Conservation (phyloP, 2,329 filamentous ascomycete species). For the Botrytis fragariae region DNA sequence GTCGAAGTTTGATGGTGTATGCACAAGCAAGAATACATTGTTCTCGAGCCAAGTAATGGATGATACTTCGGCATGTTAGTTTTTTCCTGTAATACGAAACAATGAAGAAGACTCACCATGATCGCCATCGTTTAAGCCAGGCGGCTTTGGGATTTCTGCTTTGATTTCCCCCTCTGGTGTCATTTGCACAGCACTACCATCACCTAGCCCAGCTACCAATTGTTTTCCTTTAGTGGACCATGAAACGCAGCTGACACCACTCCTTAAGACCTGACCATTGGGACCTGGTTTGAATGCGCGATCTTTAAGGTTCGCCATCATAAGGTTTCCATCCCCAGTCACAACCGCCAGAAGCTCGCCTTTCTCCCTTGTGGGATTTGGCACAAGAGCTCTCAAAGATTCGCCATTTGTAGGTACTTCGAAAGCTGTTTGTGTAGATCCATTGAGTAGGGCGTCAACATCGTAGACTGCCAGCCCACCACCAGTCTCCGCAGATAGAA, state of each 20-base stretch:
- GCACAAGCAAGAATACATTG: constrained; percentile 75
- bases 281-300: constrained; percentile 55
- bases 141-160: constrained; percentile 74
- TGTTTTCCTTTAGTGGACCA: constrained; percentile 97
- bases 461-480: constrained; percentile 84
- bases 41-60: constrained; percentile 88
- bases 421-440: constrained; percentile 65
- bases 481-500: constrained; percentile 77
- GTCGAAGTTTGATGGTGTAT: constrained; percentile 64
- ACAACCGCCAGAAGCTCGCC: constrained; percentile 78
- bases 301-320: constrained; percentile 78
- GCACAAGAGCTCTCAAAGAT: constrained; percentile 68
- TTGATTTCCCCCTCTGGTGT: constrained; percentile 76
- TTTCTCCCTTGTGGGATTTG: constrained; percentile 75
- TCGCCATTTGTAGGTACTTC: constrained; percentile 75
- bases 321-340: constrained; percentile 73
- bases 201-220: constrained; percentile 76
- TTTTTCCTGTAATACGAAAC: constrained; percentile 27
- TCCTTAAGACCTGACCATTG: constrained; percentile 65
- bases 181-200: constrained; percentile 81
- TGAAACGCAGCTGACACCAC: constrained; percentile 75
- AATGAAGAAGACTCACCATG: constrained; percentile 56
- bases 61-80: constrained; percentile 55
- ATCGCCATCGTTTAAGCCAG: constrained; percentile 59
- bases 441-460: constrained; percentile 63